A percentile compares a stretch with the other conserved stretches of the same genome.
Evolutionary conservation across 1,284 basidiomycete genomes (phyloP).

Genomic region (Heterobasidion irregulare): DNA sequence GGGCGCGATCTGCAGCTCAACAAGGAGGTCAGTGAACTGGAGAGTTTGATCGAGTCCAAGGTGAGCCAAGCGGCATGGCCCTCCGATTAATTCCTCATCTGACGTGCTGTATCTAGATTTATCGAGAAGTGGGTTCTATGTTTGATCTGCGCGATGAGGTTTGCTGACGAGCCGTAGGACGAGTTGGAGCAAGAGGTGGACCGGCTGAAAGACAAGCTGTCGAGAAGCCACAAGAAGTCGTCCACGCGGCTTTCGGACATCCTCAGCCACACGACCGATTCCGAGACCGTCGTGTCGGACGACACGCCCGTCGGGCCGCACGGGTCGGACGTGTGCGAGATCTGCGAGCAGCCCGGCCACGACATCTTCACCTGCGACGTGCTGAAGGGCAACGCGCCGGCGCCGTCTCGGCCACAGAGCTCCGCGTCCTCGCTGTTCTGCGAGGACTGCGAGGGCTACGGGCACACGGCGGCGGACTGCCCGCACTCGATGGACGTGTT

Average conservation of each 20-base stretch:
- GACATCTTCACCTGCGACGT: constrained; percentile 77
- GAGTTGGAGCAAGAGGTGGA: constrained; percentile 85
- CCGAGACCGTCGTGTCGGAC: constrained; percentile 10
- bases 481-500: constrained; percentile 79
- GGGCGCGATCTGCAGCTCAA: constrained; percentile 48
- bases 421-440: constrained; percentile 42
- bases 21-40: constrained; percentile 86
- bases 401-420: constrained; percentile 5
- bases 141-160: constrained; percentile 5
- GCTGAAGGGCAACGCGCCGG: constrained; percentile 31
- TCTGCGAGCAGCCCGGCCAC: constrained; percentile 76
- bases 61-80: constrained; percentile 24
- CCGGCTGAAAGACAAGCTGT: constrained; percentile 60
- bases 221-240: constrained; percentile 47
- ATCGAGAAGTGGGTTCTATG: constrained; percentile 56
- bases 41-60: constrained; percentile 86
- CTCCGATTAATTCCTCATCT: not conserved
- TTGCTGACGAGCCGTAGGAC: constrained; percentile 37
- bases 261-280: constrained; percentile 17
- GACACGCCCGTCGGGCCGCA: constrained; percentile 8
- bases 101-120: constrained; percentile 47
- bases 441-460: constrained; percentile 70
- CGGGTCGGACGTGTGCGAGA: constrained; percentile 56
- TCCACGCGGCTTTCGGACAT: constrained; percentile 42
- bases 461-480: constrained; percentile 63